Evolutionary conservation across 2,329 filamentous ascomycete species (phyloP).

Genomic region (Macrophomina tecta): DNA sequence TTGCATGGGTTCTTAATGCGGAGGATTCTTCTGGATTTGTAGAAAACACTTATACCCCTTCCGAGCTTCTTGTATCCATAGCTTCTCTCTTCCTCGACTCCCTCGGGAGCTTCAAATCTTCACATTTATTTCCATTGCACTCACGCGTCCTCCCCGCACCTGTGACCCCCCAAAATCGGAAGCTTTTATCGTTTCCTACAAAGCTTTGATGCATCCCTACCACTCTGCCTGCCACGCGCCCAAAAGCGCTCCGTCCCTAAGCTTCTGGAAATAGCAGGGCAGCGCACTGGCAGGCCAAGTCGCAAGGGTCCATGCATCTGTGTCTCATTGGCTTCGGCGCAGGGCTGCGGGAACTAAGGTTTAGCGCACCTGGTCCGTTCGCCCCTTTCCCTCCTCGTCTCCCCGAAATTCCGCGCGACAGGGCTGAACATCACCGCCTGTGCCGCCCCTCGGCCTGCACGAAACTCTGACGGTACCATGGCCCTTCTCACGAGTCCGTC

Average conservation of each 20-base stretch:
- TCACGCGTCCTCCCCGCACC: not conserved
- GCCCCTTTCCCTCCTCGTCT: not conserved
- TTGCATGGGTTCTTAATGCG: constrained; percentile 24
- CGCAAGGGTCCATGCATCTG: not conserved
- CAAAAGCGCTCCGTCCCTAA: not conserved
- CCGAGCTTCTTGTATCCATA: constrained; percentile 22
- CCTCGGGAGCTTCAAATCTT: constrained; percentile 1
- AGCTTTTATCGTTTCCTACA: not conserved
- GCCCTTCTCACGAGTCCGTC: not conserved
- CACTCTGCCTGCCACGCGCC: constrained; percentile 6
- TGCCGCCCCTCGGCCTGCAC: not conserved
- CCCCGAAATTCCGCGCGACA: constrained; percentile 1
- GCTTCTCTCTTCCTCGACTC: constrained; percentile 8
- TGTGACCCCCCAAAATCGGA: not conserved
- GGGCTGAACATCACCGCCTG: constrained; percentile 15
- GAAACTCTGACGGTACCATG: not conserved
- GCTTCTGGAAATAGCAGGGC: not conserved
- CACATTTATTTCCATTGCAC: constrained; percentile 11
- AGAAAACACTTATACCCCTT: constrained; percentile 22
- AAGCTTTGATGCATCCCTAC: not conserved
- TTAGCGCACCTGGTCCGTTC: constrained; percentile 5
- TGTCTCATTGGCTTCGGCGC: not conserved
- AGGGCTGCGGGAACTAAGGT: not conserved
- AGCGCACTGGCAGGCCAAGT: not conserved
- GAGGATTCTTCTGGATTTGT: constrained; percentile 14